These are phyloP conservation scores for Tribonema minus DNA, from an alignment of 108 stramenopile genomes.

Conservation along the genomic window DNA sequence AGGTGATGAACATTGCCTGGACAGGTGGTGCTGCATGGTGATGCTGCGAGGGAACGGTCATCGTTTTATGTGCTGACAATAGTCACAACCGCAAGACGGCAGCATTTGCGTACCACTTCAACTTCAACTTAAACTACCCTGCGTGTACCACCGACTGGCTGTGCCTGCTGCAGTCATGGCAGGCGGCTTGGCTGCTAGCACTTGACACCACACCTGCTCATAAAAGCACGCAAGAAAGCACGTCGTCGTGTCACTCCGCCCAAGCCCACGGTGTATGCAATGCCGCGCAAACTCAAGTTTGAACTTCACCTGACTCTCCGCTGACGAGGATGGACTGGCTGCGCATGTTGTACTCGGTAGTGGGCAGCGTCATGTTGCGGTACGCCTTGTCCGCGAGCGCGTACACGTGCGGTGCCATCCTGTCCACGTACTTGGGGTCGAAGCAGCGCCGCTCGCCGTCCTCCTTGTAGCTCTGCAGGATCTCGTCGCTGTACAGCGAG, in stretches of 20 bases:
- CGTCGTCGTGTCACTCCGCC: background rate
- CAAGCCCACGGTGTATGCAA: background rate
- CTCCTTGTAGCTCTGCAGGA: constrained; percentile 16
- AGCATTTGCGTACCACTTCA: too few relatives aligned
- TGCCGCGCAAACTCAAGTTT: background rate
- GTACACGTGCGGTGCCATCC: constrained; percentile 57
- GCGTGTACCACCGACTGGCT: too few relatives aligned
- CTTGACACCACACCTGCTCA: too few relatives aligned
- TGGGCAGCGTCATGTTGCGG: constrained; percentile 70
- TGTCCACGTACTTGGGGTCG: constrained; percentile 27
- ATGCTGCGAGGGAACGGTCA: too few relatives aligned
- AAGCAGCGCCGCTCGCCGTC: constrained; percentile 24
- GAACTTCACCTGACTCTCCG: constrained; percentile 42
- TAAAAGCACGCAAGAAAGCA: background rate
- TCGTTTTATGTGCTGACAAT: too few relatives aligned
- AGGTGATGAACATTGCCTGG: too few relatives aligned
- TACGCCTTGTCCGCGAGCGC: constrained; percentile 82
- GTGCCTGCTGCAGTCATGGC: too few relatives aligned
- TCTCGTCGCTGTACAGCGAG: constrained; percentile 34
- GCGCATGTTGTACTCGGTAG: constrained; percentile 33
- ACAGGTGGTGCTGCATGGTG: too few relatives aligned
- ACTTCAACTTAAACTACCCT: too few relatives aligned
- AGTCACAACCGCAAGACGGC: too few relatives aligned
- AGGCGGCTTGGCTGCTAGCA: too few relatives aligned
- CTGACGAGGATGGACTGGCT: constrained; percentile 51